Conservation (phyloP, 2,329 filamentous ascomycete genomes). For the Aspergillus texensis region DNA sequence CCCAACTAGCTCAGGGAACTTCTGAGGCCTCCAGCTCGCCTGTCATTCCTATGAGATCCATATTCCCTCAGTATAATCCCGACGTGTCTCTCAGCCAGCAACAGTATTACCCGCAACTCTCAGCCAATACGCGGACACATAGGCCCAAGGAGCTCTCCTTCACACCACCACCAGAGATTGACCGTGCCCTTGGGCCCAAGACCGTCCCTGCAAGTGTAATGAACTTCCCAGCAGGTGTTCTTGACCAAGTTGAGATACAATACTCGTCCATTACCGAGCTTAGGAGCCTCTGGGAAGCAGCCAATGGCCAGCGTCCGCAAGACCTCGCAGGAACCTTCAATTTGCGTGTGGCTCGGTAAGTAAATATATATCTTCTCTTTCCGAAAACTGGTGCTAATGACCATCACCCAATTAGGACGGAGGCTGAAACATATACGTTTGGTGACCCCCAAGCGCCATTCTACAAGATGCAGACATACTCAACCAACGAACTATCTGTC, state of each 20-base stretch:
- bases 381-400: conserved; percentile 17
- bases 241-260: conserved; percentile 37
- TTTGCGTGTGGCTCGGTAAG: conserved; percentile 46
- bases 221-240: conserved; percentile 41
- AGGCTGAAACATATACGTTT: conserved; percentile 47
- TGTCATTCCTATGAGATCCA: conserved; percentile 45
- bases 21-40: conserved; percentile 32
- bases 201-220: conserved; percentile 48
- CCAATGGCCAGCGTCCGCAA: conserved; percentile 46
- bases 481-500: conserved; percentile 46
- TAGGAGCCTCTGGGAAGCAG: conserved; percentile 47
- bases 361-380: not conserved
- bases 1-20: conserved; percentile 19
- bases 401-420: conserved; percentile 35
- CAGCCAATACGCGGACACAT: conserved; percentile 17
- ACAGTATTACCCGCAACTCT: conserved; percentile 36
- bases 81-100: conserved; percentile 40
- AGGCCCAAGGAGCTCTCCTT: conserved; percentile 32
- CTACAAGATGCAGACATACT: conserved; percentile 48
- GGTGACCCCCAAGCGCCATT: conserved; percentile 46
- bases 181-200: conserved; percentile 39
- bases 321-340: conserved; percentile 39
- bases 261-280: conserved; percentile 46
- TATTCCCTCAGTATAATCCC: conserved; percentile 49
- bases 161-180: conserved; percentile 37